Base-by-base conservation (phyloP, 2,329 filamentous ascomycete genomes). In the Alternaria angustiovoidea region DNA sequence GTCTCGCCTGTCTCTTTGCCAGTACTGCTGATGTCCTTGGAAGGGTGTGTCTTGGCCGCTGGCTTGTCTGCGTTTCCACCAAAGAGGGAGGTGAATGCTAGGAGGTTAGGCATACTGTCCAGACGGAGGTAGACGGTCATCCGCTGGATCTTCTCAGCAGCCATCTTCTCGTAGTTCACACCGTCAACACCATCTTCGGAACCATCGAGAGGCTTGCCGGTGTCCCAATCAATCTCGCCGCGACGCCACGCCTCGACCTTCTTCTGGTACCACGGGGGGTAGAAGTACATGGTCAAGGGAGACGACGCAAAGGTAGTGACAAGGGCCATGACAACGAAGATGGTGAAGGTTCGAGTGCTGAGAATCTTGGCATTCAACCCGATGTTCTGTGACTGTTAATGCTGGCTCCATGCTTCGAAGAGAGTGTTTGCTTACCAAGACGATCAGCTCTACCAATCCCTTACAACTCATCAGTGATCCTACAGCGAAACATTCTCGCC, bases 381-480 rank as follows among this genome's bases (percentile, higher is more conserved):
- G 68, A 98, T 93, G 71, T 91, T 91, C 85, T 88, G 66, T n/a
- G 1, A 8, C 8, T 30, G 47, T 75, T 54, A 75, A 69, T 61
- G 42, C 24, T n/a, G 32, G 20, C 32, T 20, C 41, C 3, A 14
- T 16, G 6, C 16, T 7, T 2, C 3, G 20, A n/a, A 7, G 12
- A 11, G n/a, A 8, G 18, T 20, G n/a, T 7, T 18, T 20, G 51
- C 88, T 80, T 83, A 94, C 92, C 78, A 96, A 78, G n/a, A 97
- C 94, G 76, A 98, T 97, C 53, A 98, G 82, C 77, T 97, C 94
- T 0, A 97, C 94, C 9, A 98, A 84, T 71, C 94, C 94, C 78
- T 98, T 98, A 79, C 94, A 98, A 79, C 92, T 96, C 94, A 98
- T 98, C 70, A 97, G 80, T 16, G 90, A 88, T 14, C 94, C 94